Percentiles rank a stretch among this genome's conserved stretches.
phyloP scores from a whole-genome alignment of 805 yeast genomes.

The Candida chilensis region DNA sequence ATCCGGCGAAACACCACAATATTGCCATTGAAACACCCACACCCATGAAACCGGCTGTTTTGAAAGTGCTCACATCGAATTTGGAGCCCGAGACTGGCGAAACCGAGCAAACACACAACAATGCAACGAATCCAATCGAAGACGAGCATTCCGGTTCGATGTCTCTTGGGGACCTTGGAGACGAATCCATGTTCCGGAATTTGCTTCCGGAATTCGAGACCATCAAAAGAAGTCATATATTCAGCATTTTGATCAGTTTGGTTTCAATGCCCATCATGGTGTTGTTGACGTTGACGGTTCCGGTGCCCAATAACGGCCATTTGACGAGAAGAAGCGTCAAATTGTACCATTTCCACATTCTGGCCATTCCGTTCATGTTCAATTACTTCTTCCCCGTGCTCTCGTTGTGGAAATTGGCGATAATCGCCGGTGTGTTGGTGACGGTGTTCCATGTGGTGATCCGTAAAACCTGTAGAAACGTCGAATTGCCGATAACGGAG shows the following conservation, averaged over 20 bases:
- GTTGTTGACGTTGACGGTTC: constrained; percentile 2
- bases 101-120: constrained; percentile 13
- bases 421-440: neutral
- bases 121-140: constrained; percentile 2
- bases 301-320: constrained; percentile 1
- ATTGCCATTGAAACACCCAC: too few relatives aligned
- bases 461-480: constrained; percentile 5
- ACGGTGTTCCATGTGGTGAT: neutral
- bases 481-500: constrained; percentile 10
- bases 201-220: neutral
- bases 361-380: constrained; percentile 2
- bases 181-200: neutral
- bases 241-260: neutral
- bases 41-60: too few relatives aligned
- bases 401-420: constrained; percentile 1
- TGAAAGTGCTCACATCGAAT: too few relatives aligned
- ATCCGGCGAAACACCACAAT: too few relatives aligned
- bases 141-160: constrained; percentile 2
- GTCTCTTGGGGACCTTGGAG: neutral
- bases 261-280: constrained; percentile 2
- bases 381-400: neutral
- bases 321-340: neutral
- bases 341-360: constrained; percentile 1
- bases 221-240: neutral
- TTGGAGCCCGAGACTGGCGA: too few relatives aligned